Evolutionary conservation across 352 stramenopile species (phyloP).

Genomic region (Pythium angustatum): DNA sequence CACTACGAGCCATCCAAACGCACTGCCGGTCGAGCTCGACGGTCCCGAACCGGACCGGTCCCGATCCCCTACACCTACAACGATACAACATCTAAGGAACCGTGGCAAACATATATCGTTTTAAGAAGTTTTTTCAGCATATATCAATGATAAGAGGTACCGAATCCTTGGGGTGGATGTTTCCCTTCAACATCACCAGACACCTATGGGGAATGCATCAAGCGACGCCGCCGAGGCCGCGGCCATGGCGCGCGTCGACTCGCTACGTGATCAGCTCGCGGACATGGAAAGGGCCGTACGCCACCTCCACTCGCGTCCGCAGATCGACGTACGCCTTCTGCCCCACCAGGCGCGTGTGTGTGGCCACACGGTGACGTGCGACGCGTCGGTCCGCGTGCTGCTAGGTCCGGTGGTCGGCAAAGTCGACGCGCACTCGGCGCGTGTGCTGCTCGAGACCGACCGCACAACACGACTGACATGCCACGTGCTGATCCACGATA

Average conservation of each 20-base stretch:
- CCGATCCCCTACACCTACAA: too few relatives aligned
- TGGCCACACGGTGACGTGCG: slow-evolving; percentile 24
- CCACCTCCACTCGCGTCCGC: slow-evolving; percentile 27
- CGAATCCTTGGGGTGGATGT: not conserved
- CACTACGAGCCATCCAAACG: slow-evolving; percentile 26
- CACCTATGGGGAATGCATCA: slow-evolving; percentile 49
- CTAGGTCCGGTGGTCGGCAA: slow-evolving; percentile 69
- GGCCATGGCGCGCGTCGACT: slow-evolving; percentile 22
- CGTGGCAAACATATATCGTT: slow-evolving; percentile 19
- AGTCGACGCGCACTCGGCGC: slow-evolving; percentile 48
- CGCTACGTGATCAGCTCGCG: slow-evolving; percentile 48
- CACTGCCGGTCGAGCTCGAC: not conserved
- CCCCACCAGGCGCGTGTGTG: slow-evolving; percentile 39
- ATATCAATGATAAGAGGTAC: slow-evolving; percentile 8
- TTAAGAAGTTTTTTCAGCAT: not conserved
- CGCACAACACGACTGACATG: slow-evolving; percentile 40
- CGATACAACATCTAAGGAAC: not conserved
- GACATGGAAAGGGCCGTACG: slow-evolving; percentile 47
- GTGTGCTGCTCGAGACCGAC: slow-evolving; percentile 71
- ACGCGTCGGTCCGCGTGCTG: slow-evolving; percentile 45
- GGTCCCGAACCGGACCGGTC: slow-evolving; percentile 16
- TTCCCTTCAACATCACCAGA: not conserved
- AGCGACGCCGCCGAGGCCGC: slow-evolving; percentile 42
- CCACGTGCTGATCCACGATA: slow-evolving; percentile 51
- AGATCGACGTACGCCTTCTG: slow-evolving; percentile 16